These are phyloP conservation scores for Arthroderma sp. DNA, from an alignment of 2,329 filamentous ascomycete genomes.

Conservation along the genomic window DNA sequence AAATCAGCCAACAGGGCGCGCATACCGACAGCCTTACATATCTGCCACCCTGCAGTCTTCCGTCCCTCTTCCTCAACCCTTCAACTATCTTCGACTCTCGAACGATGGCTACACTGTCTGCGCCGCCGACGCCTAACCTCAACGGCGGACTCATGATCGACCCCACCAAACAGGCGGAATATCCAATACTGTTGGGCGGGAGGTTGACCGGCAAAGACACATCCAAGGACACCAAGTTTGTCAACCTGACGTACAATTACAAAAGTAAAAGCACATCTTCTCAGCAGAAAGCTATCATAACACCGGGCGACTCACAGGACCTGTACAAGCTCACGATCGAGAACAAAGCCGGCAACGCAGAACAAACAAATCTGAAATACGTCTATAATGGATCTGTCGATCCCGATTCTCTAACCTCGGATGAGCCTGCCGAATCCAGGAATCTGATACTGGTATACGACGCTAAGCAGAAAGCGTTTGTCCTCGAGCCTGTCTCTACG, in stretches of 20 bases:
- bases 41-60: neutral
- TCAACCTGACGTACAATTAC: slow-evolving; percentile 35
- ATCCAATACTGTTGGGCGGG: slow-evolving; percentile 33
- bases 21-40: too few relatives aligned
- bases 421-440: slow-evolving; percentile 15
- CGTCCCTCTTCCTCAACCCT: neutral
- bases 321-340: slow-evolving; percentile 29
- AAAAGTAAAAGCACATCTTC: slow-evolving; percentile 30
- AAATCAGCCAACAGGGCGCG: neutral
- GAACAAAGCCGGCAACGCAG: slow-evolving; percentile 27
- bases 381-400: slow-evolving; percentile 30
- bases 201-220: slow-evolving; percentile 22
- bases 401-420: slow-evolving; percentile 18
- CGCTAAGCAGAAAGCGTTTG: slow-evolving; percentile 57
- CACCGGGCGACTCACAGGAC: slow-evolving; percentile 20
- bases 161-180: slow-evolving; percentile 33
- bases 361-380: slow-evolving; percentile 26
- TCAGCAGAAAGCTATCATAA: slow-evolving; percentile 26
- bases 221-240: slow-evolving; percentile 14
- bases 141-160: slow-evolving; percentile 27
- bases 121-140: slow-evolving; percentile 8
- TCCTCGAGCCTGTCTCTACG: slow-evolving; percentile 70
- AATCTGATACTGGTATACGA: slow-evolving; percentile 57
- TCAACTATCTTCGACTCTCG: neutral
- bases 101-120: slow-evolving; percentile 7